Base-by-base conservation (phyloP, 176 grass and related monocot genomes). In the Olyra latifolia region DNA sequence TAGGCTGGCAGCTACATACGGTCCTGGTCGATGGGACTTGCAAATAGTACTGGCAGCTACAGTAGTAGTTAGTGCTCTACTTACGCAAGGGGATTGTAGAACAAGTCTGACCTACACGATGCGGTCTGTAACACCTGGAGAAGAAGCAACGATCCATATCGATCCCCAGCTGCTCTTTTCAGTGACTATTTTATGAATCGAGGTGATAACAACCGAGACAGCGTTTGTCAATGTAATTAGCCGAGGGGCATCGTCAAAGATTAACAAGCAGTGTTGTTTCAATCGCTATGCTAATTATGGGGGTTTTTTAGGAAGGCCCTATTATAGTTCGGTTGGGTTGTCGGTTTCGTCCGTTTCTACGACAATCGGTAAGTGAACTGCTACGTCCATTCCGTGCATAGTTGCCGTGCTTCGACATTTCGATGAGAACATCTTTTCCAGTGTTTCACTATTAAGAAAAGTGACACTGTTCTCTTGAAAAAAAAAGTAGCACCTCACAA, bases 121-220 rank as follows among this genome's bases (percentile, higher is more conserved):
- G 27, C 7, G 6, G 20, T 41, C 15, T 62, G 44, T 5, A 35
- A 52, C 43, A 16, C 65, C n/a, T 62, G n/a, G 9, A 61, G 12
- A 16, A 13, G 38, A 67, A 14, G 32, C 72, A 65, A 23, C 13
- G 39, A 39, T 35, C 32, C 4, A 35, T 35, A 35, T 35, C 32
- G 32, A 49, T 69, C 25, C 19, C 24, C 63, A 23, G 39, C 19
- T 10, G 39, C 43, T 58, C 24, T 76, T 32, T 50, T 50, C 40
- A 15, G 10, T 15, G 24, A 44, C 53, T 9, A 39, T 78, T 53
- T 38, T 39, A 25, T 54, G 59, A 65, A 74, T 46, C 3, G 32
- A 24, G 78, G 22, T 41, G 41, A 61, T 53, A 35, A 35, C 69
- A 28, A 40, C 64, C 82, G 74, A 50, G 65, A 71, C 74, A 40